Base-by-base conservation (phyloP, 805 yeast genomes). In the Clavispora phyllophila region DNA sequence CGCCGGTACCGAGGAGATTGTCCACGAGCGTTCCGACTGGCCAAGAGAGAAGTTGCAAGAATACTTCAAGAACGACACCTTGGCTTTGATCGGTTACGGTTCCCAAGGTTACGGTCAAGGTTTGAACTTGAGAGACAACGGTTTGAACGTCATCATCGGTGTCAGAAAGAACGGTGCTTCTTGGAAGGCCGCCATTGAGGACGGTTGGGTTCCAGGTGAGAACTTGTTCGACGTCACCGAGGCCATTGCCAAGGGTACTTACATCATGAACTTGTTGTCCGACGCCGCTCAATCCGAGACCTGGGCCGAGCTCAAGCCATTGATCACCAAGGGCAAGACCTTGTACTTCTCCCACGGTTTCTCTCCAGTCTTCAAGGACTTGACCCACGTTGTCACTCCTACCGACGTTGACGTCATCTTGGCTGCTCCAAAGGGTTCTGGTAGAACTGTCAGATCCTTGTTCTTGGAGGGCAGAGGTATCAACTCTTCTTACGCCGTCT, bases 41-140 rank as follows among this genome's bases (percentile, higher is more conserved):
- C 99, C 99, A 74, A 80, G 84, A 70, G 98, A 91, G 76, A 91
- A 87, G 79, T 79, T 93, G 63, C 79, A 84, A 53, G 90, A 88
- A 63, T 93, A 90, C 81, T 93, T 93, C 89, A 91, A 93, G 82
- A 77, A 90, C 73, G 98, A 93, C 71, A 93, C 99, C 49, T 77
- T 93, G 65, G 98, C 99, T 57, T 75, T 93, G 65, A 90, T 93
- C 59, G 99, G 99, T 74, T 93, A 93, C 83, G 99, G 99, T 68
- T 91, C 99, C 56, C 99, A 93, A 78, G 99, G 99, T 80, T 91
- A 93, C 81, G 99, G 99, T 69, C 99, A 93, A 79, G 98, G 97
- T 75, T 82, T 93, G 61, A 93, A 93, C 89, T 77, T 95, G 78
- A 87, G 99, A 78, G 99, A 93, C 81, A 91, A 93, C 65, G 99